Evolutionary conservation across 2,329 filamentous ascomycete species (phyloP), one percentile per base, ranked within the genome.

Genomic region (Colletotrichum lini): DNA sequence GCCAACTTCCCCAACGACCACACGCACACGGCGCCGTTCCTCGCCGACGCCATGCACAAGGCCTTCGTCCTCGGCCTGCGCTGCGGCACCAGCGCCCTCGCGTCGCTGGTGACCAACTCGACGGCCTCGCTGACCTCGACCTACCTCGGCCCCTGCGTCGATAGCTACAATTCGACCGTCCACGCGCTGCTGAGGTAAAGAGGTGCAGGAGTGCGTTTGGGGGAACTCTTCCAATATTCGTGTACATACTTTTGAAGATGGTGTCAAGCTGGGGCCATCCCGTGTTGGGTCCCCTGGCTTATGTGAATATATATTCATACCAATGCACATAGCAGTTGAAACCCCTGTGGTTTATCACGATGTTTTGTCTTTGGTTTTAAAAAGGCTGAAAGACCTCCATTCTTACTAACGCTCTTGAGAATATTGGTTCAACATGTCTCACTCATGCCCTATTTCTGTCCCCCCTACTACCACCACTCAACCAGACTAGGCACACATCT

Each of bases 1-100:
- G 80, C 81, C 0, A 83, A 86, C 72, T 92, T 86, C 72, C 88
- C 89, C 0, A 83, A 84, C 23, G 90, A 91, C 74, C 90, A 92
- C 78, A 92, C 90, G 0, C 90, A 92, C 77, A 91, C 90, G 2
- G 87, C 84, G 62, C 81, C 87, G 0, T 81, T 79, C 38, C 87
- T 89, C n/a, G 89, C 90, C 1, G 82, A 88, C 70, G 80, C 86
- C 4, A 86, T 89, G 64, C 85, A 89, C 0, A 82, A 87, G 74
- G 85, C 87, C 6, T 92, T 91, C 75, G 85, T 89, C 7, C 86
- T 88, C 74, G 88, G 83, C 0, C 77, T 90, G 18, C 81, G 84
- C 70, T 90, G 87, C 74, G 83, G 80, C 2, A 83, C 82, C 9
- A 84, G 84, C 21, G 80, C 79, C 0, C 76, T 90, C 65, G 81